Percentiles rank a stretch among this genome's conserved stretches.
Evolutionary conservation across 2,329 filamentous ascomycete genomes (phyloP).

Genomic region (Eutypa lata): DNA sequence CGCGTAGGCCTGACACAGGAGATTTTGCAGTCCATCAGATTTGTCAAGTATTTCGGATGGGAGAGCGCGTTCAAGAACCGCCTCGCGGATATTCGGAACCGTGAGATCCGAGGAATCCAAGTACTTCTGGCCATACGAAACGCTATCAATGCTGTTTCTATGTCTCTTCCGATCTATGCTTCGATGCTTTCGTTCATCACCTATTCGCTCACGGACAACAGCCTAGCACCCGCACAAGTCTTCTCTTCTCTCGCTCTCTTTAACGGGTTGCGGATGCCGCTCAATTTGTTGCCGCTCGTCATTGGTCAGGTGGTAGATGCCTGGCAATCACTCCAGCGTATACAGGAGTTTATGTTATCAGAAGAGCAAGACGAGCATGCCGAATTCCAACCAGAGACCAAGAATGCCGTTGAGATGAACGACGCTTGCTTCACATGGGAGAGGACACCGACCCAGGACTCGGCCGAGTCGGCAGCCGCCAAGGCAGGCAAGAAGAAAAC

Average conservation of each 20-base stretch:
- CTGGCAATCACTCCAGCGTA: conserved; percentile 77
- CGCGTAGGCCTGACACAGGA: conserved; percentile 89
- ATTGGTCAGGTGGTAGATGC: conserved; percentile 89
- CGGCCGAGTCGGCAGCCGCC: conserved; percentile 41
- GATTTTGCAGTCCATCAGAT: conserved; percentile 84
- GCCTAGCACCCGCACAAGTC: conserved; percentile 69
- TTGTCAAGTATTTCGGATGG: conserved; percentile 97
- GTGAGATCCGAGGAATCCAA: conserved; percentile 83
- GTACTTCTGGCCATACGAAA: conserved; percentile 79
- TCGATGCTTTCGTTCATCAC: conserved; percentile 96
- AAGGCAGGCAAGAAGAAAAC: conserved; percentile 46
- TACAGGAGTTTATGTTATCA: conserved; percentile 82
- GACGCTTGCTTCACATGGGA: conserved; percentile 89
- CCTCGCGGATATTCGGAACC: conserved; percentile 67
- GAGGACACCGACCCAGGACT: conserved; percentile 53
- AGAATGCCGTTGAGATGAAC: conserved; percentile 69
- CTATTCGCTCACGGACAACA: conserved; percentile 63
- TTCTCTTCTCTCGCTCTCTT: conserved; percentile 95
- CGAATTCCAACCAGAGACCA: conserved; percentile 49
- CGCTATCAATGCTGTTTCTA: conserved; percentile 76
- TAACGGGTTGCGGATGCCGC: conserved; percentile 83
- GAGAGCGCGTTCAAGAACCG: conserved; percentile 81
- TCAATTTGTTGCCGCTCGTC: conserved; percentile 85
- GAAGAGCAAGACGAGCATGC: conserved; percentile 80
- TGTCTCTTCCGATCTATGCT: conserved; percentile 88